Base-by-base conservation (phyloP, 2,329 filamentous ascomycete species). In the Apiospora marii region DNA sequence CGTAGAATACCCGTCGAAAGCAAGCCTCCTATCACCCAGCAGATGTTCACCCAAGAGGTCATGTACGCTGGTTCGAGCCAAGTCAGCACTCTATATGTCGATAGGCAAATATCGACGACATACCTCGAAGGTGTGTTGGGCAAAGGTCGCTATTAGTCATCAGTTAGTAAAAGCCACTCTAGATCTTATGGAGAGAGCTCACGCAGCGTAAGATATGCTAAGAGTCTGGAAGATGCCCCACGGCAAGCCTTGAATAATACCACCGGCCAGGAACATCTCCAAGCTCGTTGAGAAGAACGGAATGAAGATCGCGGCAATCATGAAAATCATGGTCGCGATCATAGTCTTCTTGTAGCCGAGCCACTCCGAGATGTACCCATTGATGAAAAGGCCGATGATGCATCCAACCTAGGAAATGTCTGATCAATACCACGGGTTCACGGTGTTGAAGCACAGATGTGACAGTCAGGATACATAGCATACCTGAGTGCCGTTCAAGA, bases 191-290 rank as follows among this genome's bases (percentile, higher is more conserved):
- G n/a, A n/a, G n/a, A n/a, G n/a, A n/a, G n/a, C n/a, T n/a, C n/a
- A 53, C 51, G 72, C 72, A 51, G 72, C 72, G 30, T 73, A 73
- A n/a, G 72, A 67, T 4, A 70, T 58, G 16, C 53, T 67, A 2
- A 73, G 53, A 7, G 72, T 72, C 43, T 74, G 73, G 34, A 74
- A 74, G 27, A 74, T 70, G 27, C 73, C 73, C 73, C 73, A 73
- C 22, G 71, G 73, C 19, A 74, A 68, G 19, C 73, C 73, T 44
- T 72, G 71, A 6, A 74, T 64, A 22, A 74, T n/a, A 10, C 69
- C 71, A 19, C 73, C 73, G 4, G 68, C 71, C 16, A 74, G 71
- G 30, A 73, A 72, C 71, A 74, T 74, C 34, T 49, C 27, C 41
- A 74, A 61, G 37, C 71, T 46, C 27, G 68, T 72, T 1, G 73